Evolutionary conservation across 371 early-diverging fungal genomes (phyloP), one percentile per base, ranked within the genome.

Genomic region (Mucor mucedo): DNA sequence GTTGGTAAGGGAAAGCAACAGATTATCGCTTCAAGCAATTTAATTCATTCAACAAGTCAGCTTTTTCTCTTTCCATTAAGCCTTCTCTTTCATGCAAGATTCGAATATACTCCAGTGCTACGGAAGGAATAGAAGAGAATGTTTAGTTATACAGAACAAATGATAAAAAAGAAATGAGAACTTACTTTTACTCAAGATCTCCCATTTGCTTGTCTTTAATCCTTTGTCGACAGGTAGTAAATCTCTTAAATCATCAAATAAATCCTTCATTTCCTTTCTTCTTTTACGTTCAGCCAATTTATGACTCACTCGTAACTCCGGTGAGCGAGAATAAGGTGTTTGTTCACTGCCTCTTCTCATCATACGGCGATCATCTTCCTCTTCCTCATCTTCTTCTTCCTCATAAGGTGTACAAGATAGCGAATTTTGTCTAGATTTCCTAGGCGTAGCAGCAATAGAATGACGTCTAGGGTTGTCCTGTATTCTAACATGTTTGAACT

Each of bases 271-370:
- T 58, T 92, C 91, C 61, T 83, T 87, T 55, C 93, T 82, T 29
- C 93, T 84, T 55, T 89, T 88, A 40, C 92, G 73, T 62, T 92
- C 93, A 8, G 93, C 93, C 28, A 92, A 66, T 68, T 92, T 92
- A 72, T 92, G 93, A 52, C 82, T 82, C 6, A 87, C 77, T 38
- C 84, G 68, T 35, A 89, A 67, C 50, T 86, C 85, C 0, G 87
- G 88, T 1, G 82, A 75, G 32, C 88, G 80, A 9, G 84, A 73
- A 63, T 88, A 88, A 3, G 88, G 88, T 16, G 81, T 75, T n/a
- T 78, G 55, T 39, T 65, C 54, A 47, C 54, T 52, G 2, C 30
- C 47, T 58, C 59, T 58, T 58, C 53, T 65, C 14, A 44, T 35
- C 27, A 52, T 21, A 21, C 21, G 21, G 21, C 21, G 21, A 21